Evolutionary conservation across 2,329 filamentous ascomycete genomes (phyloP), one percentile per base, ranked within the genome.

Genomic region (Drechmeria coniospora): DNA sequence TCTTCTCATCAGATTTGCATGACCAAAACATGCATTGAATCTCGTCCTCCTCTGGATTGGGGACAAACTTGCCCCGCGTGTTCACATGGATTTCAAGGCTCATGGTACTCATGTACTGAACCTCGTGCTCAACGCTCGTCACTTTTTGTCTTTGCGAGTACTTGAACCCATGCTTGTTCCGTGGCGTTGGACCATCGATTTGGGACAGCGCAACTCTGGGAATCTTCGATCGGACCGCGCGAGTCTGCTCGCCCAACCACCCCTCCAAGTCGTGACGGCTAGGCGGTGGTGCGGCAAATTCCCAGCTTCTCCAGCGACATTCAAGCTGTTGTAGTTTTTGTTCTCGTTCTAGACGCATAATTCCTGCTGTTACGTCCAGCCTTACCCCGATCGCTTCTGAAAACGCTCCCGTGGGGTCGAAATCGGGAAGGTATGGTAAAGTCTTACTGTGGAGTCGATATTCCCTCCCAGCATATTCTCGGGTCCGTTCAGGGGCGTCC

Each of bases 61-160:
- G 84, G 3, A 83, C 68, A 7, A 94, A 63, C 26, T 71, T 74
- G 6, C 73, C 82, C 31, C 87, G 68, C 4, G 79, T 90, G 41
- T 92, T 93, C 35, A 92, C 77, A 46, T 98, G 87, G 4, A 95
- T 57, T 47, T 98, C 90, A 6, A 98, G 54, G 39, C 84, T 92
- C 81, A 98, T 86, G 12, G 79, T 83, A 40, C 81, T 93, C 90
- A 98, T 95, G 49, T 93, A 92, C 40, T 90, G 80, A 3, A 73
- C 74, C 49, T 92, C 82, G 38, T 87, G 80, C 43, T 82, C 71
- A 12, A 92, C 74, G 38, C 74, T 83, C 0, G 76, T 79, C 2
- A 75, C 75, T 38, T 74, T 71, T 35, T 68, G 65, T 44, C 75
- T 80, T 39, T 86, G 83, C 0, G 79, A 83, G 48, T 80, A 92